Conservation (phyloP, 176 grass and related monocot genomes). For the Eremochloa ophiuroides region DNA sequence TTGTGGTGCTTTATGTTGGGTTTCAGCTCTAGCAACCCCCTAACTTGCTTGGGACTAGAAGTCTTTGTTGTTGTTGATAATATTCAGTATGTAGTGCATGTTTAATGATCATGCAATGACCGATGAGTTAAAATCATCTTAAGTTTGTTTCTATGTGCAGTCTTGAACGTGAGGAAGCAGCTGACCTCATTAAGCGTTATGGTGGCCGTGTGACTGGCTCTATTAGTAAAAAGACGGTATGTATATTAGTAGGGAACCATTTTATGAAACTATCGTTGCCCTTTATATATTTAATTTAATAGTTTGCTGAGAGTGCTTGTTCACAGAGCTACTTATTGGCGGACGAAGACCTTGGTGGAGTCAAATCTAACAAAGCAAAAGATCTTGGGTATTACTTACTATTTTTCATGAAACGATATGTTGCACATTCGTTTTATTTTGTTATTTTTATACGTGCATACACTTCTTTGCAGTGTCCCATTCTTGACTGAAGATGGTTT, state of each 20-base stretch:
- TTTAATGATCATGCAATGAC: not conserved
- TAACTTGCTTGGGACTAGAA: not conserved
- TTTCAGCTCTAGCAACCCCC: not conserved
- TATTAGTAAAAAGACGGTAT: conserved; percentile 98
- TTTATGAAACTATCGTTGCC: not conserved
- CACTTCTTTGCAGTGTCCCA: conserved; percentile 50
- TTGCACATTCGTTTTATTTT: not conserved
- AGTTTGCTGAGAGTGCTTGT: conserved; percentile 21
- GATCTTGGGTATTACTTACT: conserved; percentile 66
- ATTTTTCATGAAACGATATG: conserved; percentile 1
- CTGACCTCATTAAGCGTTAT: conserved; percentile 92
- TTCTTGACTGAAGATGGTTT: conserved; percentile 96
- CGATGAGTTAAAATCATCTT: conserved; percentile 18
- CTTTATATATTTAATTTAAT: not conserved
- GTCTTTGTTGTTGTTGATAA: not conserved
- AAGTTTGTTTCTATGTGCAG: conserved; percentile 40
- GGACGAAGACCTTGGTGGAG: conserved; percentile 95
- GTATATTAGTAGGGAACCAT: conserved; percentile 3
- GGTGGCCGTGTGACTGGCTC: conserved; percentile 85
- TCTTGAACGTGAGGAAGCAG: conserved; percentile 94
- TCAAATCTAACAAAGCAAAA: conserved; percentile 91
- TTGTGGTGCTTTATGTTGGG: not conserved
- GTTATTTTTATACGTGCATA: conserved; percentile 17
- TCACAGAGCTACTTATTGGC: conserved; percentile 86
- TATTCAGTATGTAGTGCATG: not conserved